Evolutionary conservation across 2,329 filamentous ascomycete genomes (phyloP).

Genomic region (Magnaporthiopsis poae): DNA sequence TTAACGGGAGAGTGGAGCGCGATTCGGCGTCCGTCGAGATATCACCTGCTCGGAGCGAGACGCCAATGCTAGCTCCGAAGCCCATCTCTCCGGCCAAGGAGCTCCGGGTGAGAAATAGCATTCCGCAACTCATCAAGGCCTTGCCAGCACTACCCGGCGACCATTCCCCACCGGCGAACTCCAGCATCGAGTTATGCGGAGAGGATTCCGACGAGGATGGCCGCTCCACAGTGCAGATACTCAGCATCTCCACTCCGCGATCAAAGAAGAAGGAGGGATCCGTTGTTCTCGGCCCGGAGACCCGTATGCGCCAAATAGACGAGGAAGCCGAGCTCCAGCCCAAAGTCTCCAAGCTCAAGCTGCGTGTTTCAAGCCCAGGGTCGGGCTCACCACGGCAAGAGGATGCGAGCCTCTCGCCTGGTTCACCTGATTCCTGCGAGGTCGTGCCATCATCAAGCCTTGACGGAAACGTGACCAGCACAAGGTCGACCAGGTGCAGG

Average conservation of each 20-base stretch:
- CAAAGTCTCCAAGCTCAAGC: not conserved
- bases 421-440: not conserved
- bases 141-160: conserved; percentile 34
- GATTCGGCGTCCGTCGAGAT: conserved; percentile 5
- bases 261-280: not conserved
- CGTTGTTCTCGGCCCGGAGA: not conserved
- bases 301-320: not conserved
- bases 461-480: not conserved
- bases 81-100: conserved; percentile 37
- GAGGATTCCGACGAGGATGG: not conserved
- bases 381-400: not conserved
- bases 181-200: not conserved
- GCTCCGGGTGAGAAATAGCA: conserved; percentile 38
- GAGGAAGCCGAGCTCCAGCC: not conserved
- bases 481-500: not conserved
- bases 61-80: conserved; percentile 34
- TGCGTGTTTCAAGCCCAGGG: conserved; percentile 2
- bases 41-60: conserved; percentile 12
- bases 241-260: not conserved
- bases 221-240: not conserved
- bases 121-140: conserved; percentile 43
- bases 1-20: not conserved
- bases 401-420: not conserved
- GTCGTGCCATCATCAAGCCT: not conserved
- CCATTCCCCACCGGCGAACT: not conserved